Evolutionary conservation across 73 alveolate species (phyloP), one percentile per base, ranked within the genome.

Genomic region (Symbiodinium pilosum): DNA sequence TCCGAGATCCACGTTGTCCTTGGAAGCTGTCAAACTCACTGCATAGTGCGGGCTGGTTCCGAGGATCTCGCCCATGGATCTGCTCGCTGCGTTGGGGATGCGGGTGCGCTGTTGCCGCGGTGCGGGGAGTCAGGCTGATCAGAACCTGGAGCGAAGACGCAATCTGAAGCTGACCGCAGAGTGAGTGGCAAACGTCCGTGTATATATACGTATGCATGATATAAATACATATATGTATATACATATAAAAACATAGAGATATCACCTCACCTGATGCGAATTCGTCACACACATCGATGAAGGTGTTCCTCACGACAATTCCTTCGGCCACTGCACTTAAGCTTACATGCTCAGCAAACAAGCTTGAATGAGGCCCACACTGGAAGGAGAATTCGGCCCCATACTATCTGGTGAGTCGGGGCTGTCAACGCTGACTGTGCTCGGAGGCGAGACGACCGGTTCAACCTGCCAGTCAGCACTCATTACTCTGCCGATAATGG

Each of bases 351-450:
- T 47, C 59, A 9, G 59, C 59, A 47, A 47, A 47, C 21, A 6
- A 47, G 59, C 81, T 64, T 8, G 11, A 52, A n/a, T 42, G 64
- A 36, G 44, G 44, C 47, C 87, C 89, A 21, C 5, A 75, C 97
- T 68, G 88, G 97, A 91, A 40, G 97, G 97, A 5, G 97, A 91
- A n/a, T 91, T 88, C 12, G 97, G 97, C 77, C 77, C 97, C 71
- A 71, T 84, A 32, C 77, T 83, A 21, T 91, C 88, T 11, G 77
- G 87, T n/a, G 97, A 68, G 73, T 64, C 81, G 81, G 81, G 81
- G 81, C 81, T 64, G 81, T 64, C 81, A 28, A 28, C 38, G 85
- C 85, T 73, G n/a, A 32, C 85, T 30, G 85, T 73, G 85, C 85
- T 73, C 44, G 85, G 85, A 73, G 85, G 43, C 43, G 81, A 64